These are phyloP conservation scores for Aeminium ludgeri DNA, from an alignment of 495 filamentous ascomycete species.

Conservation along the genomic window DNA sequence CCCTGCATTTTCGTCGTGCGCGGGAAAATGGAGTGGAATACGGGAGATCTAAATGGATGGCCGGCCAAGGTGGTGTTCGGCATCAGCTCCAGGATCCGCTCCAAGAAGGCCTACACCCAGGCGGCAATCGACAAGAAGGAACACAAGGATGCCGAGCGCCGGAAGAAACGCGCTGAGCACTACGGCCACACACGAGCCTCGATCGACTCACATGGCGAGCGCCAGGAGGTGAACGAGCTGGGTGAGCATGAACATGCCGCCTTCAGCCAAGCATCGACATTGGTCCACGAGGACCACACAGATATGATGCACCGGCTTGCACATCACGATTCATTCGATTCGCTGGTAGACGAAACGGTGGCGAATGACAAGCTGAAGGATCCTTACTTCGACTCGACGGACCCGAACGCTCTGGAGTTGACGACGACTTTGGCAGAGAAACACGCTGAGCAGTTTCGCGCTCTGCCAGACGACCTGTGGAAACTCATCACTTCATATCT, in stretches of 20 bases:
- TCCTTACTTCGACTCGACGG: conserved; percentile 7
- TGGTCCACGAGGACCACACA: conserved; percentile 11
- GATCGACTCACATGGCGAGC: background rate
- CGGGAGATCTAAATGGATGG: conserved; percentile 10
- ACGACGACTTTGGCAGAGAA: background rate
- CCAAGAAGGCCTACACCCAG: conserved; percentile 8
- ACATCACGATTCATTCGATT: conserved; percentile 15
- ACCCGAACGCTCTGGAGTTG: background rate
- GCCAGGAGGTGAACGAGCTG: conserved; percentile 8
- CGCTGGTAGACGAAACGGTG: conserved; percentile 7
- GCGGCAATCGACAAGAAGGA: conserved; percentile 6
- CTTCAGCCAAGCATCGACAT: conserved; percentile 10
- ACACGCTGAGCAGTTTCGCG: conserved; percentile 28
- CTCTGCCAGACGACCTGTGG: conserved; percentile 32
- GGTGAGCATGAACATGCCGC: conserved; percentile 9
- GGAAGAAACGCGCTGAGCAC: background rate
- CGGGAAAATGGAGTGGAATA: conserved; percentile 6
- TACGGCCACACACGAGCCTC: background rate
- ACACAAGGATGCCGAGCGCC: background rate
- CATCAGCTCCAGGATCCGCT: conserved; percentile 9
- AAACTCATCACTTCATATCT: conserved; percentile 26
- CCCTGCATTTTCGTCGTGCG: no score
- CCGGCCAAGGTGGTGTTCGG: conserved; percentile 8
- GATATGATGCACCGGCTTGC: conserved; percentile 16
- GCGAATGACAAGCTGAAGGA: conserved; percentile 5